Evolutionary conservation across 2,329 filamentous ascomycete genomes (phyloP), one percentile per base, ranked within the genome.

Genomic region (Neonectria ditissima): DNA sequence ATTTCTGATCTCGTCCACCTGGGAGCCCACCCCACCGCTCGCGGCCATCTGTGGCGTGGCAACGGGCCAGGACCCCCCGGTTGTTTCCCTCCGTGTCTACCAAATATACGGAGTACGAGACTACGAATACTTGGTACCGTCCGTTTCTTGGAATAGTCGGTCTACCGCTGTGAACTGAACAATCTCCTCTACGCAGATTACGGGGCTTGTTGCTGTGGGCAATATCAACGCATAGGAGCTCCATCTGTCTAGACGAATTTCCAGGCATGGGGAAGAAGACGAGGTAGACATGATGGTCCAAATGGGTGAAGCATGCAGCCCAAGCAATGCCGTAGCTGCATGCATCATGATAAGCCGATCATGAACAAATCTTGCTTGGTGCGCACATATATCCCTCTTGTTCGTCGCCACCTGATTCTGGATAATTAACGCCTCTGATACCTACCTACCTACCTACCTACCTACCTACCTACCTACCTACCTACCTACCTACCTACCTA

Each of bases 1-100:
- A 73, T 72, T 73, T 73, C 67, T 73, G 57, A 56, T 62, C 59
- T 59, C 53, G 55, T 62, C 52, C 50, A 54, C 66, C 64, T 65
- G 66, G 63, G 62, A 64, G 67, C 59, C 67, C 69, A 67, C 67
- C 65, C 70, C 69, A 70, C 70, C 59, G 59, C 67, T 63, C 59
- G 62, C 57, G 65, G 54, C 67, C 56, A 72, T 69, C 69, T 69
- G 70, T 66, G 68, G 70, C 69, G 69, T 71, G 68, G 64, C 70
- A 72, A 70, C 64, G 55, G 58, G 44, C 68, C 50, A 71, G 70
- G 70, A 64, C 58, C 69, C 67, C 68, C 68, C 50, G 60, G 62
- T 43, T 34, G 30, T 28, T 39, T 53, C 34, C 13, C 18, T 24
- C 34, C 10, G 13, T n/a, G 20, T 53, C 7, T 41, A 20, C 47